These are phyloP conservation scores for Podospora tetraspora DNA, from an alignment of 495 filamentous ascomycete genomes.

Conservation along the genomic window DNA sequence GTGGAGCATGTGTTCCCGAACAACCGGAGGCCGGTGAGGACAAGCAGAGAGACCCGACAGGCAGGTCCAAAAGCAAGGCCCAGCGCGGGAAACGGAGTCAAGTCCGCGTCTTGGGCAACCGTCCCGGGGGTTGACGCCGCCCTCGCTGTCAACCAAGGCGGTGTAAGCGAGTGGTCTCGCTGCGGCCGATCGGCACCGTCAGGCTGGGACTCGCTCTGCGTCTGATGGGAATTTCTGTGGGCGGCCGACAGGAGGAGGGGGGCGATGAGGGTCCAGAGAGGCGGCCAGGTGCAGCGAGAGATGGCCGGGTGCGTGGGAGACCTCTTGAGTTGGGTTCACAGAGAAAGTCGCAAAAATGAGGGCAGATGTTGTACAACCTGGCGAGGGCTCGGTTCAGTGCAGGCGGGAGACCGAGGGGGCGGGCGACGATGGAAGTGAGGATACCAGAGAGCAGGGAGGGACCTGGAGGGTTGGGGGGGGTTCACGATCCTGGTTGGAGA, in stretches of 20 bases:
- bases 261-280: not conserved
- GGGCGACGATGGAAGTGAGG: not conserved
- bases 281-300: conserved; percentile 7
- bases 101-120: conserved; percentile 5
- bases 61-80: not conserved
- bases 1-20: not conserved
- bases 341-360: not conserved
- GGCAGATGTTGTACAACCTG: conserved; percentile 6
- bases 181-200: conserved; percentile 1
- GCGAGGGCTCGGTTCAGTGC: conserved; percentile 7
- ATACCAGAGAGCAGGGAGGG: conserved; percentile 2
- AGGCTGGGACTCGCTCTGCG: conserved; percentile 2
- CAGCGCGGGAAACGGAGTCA: not conserved
- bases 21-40: not conserved
- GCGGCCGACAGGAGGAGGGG: conserved; percentile 1
- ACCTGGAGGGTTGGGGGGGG: not conserved
- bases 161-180: conserved; percentile 2
- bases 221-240: not conserved
- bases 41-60: not conserved
- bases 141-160: conserved; percentile 14
- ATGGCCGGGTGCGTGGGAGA: not conserved
- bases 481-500: conserved; percentile 1
- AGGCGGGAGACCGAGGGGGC: conserved; percentile 8
- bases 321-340: conserved; percentile 3
- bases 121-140: not conserved